phyloP scores from a whole-genome alignment of 2,329 filamentous ascomycete species.

The Ophiostoma populinum region DNA sequence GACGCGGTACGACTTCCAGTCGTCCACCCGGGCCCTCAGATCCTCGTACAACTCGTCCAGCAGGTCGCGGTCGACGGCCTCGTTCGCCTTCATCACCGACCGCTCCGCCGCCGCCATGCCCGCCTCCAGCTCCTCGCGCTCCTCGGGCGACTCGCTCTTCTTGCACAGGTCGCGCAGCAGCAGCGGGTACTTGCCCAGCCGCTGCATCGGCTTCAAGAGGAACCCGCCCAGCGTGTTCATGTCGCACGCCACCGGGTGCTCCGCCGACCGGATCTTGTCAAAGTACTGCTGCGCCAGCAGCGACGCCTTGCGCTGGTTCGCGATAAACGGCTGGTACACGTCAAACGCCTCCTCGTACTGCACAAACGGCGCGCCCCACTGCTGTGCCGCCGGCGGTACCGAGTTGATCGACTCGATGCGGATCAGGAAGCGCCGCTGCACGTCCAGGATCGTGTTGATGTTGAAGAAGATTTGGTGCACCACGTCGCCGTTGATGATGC shows the following conservation, averaged over 20 bases:
- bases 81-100: conserved; percentile 71
- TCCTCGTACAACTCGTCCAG: conserved; percentile 71
- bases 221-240: conserved; percentile 83
- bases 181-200: conserved; percentile 84
- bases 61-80: conserved; percentile 77
- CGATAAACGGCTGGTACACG: conserved; percentile 93
- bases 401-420: conserved; percentile 91
- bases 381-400: conserved; percentile 55
- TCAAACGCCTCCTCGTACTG: conserved; percentile 73
- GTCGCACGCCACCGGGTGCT: conserved; percentile 66
- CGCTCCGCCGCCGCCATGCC: conserved; percentile 72
- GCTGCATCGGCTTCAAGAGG: conserved; percentile 88
- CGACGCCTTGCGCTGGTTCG: conserved; percentile 85
- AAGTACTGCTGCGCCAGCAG: conserved; percentile 71
- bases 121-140: conserved; percentile 52
- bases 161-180: conserved; percentile 77
- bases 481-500: conserved; percentile 72
- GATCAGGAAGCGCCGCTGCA: conserved; percentile 87
- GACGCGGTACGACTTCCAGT: conserved; percentile 89
- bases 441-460: conserved; percentile 85
- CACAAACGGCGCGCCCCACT: conserved; percentile 89
- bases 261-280: conserved; percentile 65
- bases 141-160: conserved; percentile 58
- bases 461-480: conserved; percentile 95
- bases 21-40: conserved; percentile 67